phyloP scores from a whole-genome alignment of 345 rosid genomes.

The Jatropha curcas region DNA sequence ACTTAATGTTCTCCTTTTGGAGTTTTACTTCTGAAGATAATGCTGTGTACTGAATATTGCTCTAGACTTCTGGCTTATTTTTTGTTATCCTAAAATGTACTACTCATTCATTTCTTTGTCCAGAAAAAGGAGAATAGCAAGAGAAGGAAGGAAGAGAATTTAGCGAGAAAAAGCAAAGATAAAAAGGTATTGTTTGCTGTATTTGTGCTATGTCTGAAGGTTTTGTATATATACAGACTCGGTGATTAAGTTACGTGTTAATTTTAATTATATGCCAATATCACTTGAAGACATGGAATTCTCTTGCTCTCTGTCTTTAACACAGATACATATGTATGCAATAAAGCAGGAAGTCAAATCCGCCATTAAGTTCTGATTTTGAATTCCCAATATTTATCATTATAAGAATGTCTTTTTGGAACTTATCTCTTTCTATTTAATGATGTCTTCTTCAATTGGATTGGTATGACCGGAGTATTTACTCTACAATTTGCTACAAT shows the following conservation, averaged over 20 bases:
- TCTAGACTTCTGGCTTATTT: neutral
- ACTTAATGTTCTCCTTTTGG: constrained; percentile 10
- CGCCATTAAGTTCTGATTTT: too few species aligned
- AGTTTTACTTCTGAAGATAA: neutral
- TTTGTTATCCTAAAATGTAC: neutral
- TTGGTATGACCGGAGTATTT: neutral
- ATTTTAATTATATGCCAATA: neutral
- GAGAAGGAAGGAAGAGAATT: constrained; percentile 68
- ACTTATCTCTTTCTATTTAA: too few species aligned
- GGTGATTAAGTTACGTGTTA: neutral
- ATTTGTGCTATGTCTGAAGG: neutral
- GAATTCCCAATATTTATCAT: neutral
- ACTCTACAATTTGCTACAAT: neutral
- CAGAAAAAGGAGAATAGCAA: constrained; percentile 71
- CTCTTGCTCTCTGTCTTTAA: neutral
- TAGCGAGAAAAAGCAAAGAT: constrained; percentile 54
- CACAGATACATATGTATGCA: neutral
- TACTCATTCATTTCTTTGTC: constrained; percentile 19
- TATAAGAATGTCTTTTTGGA: neutral
- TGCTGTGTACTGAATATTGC: neutral
- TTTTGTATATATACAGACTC: neutral
- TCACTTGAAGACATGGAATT: neutral
- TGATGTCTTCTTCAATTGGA: neutral
- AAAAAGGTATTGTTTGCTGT: constrained; percentile 47
- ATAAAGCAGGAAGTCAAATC: neutral